Base-by-base conservation (phyloP, 768 basidiomycete species). In the Lentinula guzmanii region DNA sequence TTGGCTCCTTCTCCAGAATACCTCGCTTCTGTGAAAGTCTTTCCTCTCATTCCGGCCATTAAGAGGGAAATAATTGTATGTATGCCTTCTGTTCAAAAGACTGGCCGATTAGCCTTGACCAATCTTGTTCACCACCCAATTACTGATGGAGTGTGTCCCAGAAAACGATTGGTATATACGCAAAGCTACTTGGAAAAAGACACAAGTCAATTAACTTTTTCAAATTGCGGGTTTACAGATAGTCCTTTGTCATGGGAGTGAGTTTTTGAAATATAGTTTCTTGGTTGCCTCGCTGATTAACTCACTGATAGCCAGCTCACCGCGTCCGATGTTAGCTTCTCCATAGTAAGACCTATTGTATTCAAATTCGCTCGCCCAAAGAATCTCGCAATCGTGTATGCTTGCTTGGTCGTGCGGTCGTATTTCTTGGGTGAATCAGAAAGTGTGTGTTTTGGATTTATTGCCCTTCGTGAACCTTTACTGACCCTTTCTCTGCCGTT, bases 251-350 rank as follows among this genome's bases (percentile, higher is more conserved):
- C 82, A 62, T 93, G 90, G 90, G 89, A 90, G 90, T 91, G 66
- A 73, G 87, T 82, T 15, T 55, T 56, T 37, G 46, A 43, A 42
- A 57, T 56, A 59, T 45, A 60, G 62, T 39, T 45, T 53, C 16
- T 11, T 9, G 6, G 9, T 39, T 37, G 13, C 55, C 21, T 4
- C 16, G 1, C 9, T 63, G 41, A 63, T 34, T 60, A 34, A 60
- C 21, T 41, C 5, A 5, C 34, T 46, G 45, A 16, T 62, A 91
- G 89, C n/a, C 91, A 93, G 67, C 77, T 94, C 60, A 90, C 85
- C 5, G 90, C 91, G 1, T 83, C 90, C 6, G 92, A 93, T 68
- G 82, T 94, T 72, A 90, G 91, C 68, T 91, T 91, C 64, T 79
- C 86, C 18, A 78, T 93, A 55, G 85, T 93, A 18, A 84, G 90